Conservation (phyloP, 495 filamentous ascomycete species). For the Stereocaulon alpinum region DNA sequence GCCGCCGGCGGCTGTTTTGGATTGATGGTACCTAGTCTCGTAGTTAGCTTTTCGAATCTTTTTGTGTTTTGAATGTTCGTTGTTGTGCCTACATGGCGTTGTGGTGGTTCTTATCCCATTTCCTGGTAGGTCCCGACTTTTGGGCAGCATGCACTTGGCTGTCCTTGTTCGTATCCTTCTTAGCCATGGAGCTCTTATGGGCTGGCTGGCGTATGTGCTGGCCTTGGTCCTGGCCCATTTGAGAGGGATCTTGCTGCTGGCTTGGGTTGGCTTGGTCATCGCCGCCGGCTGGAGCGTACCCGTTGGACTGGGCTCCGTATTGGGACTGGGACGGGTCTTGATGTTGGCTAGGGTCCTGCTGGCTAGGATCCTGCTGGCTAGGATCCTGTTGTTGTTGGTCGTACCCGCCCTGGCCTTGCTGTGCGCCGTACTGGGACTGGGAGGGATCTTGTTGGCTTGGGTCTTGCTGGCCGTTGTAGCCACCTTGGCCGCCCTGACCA, state of each 20-base stretch:
- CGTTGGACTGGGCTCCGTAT: conserved; percentile 7
- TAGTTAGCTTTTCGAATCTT: neutral
- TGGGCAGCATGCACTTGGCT: neutral
- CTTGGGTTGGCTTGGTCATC: neutral
- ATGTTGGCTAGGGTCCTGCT: neutral
- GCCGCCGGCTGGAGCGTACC: neutral
- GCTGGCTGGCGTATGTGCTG: neutral
- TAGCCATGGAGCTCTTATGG: neutral
- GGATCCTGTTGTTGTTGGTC: conserved; percentile 9
- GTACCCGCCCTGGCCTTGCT: conserved; percentile 9
- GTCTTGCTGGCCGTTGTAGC: neutral
- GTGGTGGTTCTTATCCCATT: conserved; percentile 11
- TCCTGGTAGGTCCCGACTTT: neutral
- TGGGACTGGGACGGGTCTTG: conserved; percentile 3
- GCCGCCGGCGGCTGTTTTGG: conserved; percentile 5
- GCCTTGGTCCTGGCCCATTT: neutral
- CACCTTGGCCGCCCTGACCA: neutral
- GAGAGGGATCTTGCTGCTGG: neutral
- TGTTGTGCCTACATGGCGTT: conserved; percentile 10
- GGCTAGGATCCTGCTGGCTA: neutral
- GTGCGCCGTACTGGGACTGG: conserved; percentile 5
- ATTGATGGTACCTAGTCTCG: conserved; percentile 1
- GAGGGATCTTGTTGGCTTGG: neutral
- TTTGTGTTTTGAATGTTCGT: neutral
- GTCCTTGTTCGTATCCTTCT: neutral